Evolutionary conservation across 2,329 filamentous ascomycete genomes (phyloP).

Genomic region (Diaporthe longicolla): DNA sequence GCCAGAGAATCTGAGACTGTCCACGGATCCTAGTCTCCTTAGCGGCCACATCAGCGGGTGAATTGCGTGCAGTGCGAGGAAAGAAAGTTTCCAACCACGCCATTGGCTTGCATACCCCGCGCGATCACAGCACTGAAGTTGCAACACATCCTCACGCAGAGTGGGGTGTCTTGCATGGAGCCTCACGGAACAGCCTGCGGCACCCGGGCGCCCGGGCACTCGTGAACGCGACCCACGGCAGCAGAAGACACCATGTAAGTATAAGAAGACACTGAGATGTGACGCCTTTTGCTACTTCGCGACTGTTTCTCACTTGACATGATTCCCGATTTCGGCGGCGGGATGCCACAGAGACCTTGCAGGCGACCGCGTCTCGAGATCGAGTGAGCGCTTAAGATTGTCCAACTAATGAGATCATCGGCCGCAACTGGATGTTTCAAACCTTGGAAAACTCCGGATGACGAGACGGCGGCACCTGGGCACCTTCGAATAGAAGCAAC

Average conservation of each 20-base stretch:
- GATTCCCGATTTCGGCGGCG: not conserved
- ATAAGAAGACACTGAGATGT: not conserved
- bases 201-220: not conserved
- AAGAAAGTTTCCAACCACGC: conserved; percentile 2
- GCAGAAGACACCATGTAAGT: not conserved
- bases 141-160: not conserved
- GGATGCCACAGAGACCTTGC: conserved; percentile 11
- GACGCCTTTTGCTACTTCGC: not conserved
- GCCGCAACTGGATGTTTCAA: conserved; percentile 39
- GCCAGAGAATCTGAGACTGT: conserved; percentile 22
- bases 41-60: conserved; percentile 9
- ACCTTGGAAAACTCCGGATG: conserved; percentile 30
- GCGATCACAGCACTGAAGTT: conserved; percentile 6
- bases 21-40: conserved; percentile 4
- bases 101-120: conserved; percentile 28
- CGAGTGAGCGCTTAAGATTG: conserved; percentile 17
- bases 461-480: conserved; percentile 19
- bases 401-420: conserved; percentile 40
- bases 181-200: conserved; percentile 3
- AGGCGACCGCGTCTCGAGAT: conserved; percentile 8
- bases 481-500: not conserved
- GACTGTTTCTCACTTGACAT: not conserved
- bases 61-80: not conserved
- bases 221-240: not conserved
- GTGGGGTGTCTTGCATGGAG: conserved; percentile 19